A percentile compares a stretch with the other conserved stretches of the same genome.
Evolutionary conservation across 768 basidiomycete species (phyloP).

Genomic region (Lactarius evosmus): DNA sequence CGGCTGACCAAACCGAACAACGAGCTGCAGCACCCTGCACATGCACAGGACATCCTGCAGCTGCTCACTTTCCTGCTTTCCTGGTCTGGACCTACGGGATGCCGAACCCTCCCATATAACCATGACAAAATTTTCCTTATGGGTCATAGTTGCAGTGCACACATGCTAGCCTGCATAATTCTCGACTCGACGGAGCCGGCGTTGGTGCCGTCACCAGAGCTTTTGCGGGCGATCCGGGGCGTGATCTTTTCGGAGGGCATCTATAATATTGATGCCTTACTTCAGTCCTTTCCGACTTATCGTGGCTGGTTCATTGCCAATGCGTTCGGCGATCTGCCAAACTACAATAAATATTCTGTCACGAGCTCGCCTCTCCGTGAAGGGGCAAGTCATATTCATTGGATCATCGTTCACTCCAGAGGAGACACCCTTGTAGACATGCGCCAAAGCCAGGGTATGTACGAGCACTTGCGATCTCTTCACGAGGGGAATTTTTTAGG

Average conservation of each 20-base stretch:
- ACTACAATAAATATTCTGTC: slow-evolving; percentile 50
- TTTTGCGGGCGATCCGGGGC: slow-evolving; percentile 48
- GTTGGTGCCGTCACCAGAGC: slow-evolving; percentile 44
- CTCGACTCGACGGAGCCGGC: slow-evolving; percentile 47
- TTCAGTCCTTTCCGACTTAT: slow-evolving; percentile 65
- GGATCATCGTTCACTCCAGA: slow-evolving; percentile 74
- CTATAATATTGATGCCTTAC: slow-evolving; percentile 66
- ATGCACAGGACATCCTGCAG: slow-evolving; percentile 60
- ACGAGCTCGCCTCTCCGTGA: slow-evolving; percentile 41
- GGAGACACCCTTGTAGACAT: slow-evolving; percentile 67
- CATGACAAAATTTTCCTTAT: slow-evolving; percentile 51
- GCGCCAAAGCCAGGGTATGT: slow-evolving; percentile 59
- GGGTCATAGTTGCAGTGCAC: slow-evolving; percentile 81
- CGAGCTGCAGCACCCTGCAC: slow-evolving; percentile 60
- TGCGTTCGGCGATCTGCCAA: slow-evolving; percentile 52
- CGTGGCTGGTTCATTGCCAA: slow-evolving; percentile 63
- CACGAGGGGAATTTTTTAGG: slow-evolving; percentile 32
- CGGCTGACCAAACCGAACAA: slow-evolving; percentile 53
- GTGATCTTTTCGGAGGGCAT: slow-evolving; percentile 73
- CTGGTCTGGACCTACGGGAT: slow-evolving; percentile 42
- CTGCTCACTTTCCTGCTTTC: slow-evolving; percentile 56
- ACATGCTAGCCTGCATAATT: slow-evolving; percentile 72
- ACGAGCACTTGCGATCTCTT: slow-evolving; percentile 46
- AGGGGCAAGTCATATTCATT: slow-evolving; percentile 42
- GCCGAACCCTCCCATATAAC: slow-evolving; percentile 37